These are phyloP conservation scores for Polychaeton citri DNA, from an alignment of 2,329 filamentous ascomycete genomes.

Conservation along the genomic window DNA sequence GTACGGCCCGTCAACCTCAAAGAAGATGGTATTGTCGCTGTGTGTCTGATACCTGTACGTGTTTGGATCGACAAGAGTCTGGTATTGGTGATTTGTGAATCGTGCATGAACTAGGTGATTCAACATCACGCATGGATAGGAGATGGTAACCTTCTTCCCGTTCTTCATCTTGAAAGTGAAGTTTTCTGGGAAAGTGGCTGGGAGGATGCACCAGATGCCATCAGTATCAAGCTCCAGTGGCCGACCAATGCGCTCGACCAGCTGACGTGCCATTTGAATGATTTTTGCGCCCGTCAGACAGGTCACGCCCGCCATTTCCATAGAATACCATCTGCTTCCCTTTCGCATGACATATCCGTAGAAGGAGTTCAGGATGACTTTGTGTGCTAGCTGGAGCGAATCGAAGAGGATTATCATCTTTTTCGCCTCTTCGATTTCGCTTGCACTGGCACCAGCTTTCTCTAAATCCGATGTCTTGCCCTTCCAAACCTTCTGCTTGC, in stretches of 20 bases:
- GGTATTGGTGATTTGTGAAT: conserved; percentile 97
- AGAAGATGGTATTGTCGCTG: conserved; percentile 98
- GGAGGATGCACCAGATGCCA: conserved; percentile 99
- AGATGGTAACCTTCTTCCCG: conserved; percentile 92
- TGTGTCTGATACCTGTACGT: conserved; percentile 89
- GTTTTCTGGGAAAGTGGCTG: conserved; percentile 91
- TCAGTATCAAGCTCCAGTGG: conserved; percentile 94
- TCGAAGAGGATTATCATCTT: conserved; percentile 98
- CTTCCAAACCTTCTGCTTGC: conserved; percentile 96
- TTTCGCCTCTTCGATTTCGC: conserved; percentile 83
- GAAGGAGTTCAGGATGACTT: conserved; percentile 98
- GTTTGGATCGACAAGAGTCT: conserved; percentile 66
- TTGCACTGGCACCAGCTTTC: conserved; percentile 58
- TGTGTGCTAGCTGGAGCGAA: conserved; percentile 90
- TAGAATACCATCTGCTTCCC: conserved; percentile 95
- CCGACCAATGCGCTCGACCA: conserved; percentile 85
- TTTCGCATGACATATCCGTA: conserved; percentile 99
- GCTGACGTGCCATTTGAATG: conserved; percentile 86
- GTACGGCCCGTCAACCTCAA: conserved; percentile 96
- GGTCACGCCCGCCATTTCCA: conserved; percentile 98
- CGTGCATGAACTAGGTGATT: conserved; percentile 90
- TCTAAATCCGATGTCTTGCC: conserved; percentile 84
- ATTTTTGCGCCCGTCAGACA: conserved; percentile 93
- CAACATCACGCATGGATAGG: conserved; percentile 97
- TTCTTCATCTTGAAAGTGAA: conserved; percentile 89